Conservation (phyloP, 208 protist genomes). For the Crithidia expoeki region DNA sequence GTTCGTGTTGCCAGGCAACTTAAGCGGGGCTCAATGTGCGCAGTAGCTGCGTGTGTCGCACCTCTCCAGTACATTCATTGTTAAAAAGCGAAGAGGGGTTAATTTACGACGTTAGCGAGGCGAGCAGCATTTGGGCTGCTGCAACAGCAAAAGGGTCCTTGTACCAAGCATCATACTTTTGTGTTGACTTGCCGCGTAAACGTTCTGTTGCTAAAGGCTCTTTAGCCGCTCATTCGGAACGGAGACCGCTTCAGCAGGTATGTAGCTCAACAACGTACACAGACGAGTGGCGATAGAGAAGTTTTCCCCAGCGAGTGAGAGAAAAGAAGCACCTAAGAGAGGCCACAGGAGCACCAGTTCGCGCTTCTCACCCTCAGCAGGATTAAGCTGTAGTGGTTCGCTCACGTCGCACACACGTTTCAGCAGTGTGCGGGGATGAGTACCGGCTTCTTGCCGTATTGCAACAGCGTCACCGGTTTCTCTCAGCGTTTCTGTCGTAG, state of each 20-base stretch:
- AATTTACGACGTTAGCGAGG: background rate
- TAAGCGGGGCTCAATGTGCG: background rate
- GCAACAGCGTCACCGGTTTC: too few relatives aligned
- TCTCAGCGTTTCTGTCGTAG: too few relatives aligned
- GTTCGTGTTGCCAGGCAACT: background rate
- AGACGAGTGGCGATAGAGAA: background rate
- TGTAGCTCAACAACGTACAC: background rate
- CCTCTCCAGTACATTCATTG: background rate
- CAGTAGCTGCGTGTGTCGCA: background rate
- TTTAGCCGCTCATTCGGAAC: background rate
- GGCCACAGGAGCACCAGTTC: background rate
- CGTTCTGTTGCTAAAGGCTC: background rate
- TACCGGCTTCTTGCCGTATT: background rate
- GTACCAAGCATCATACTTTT: slow-evolving; percentile 1
- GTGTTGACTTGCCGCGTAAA: background rate
- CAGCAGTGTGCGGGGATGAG: background rate
- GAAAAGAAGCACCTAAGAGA: background rate
- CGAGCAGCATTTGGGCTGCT: background rate
- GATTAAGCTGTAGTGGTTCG: background rate
- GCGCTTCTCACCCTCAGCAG: background rate
- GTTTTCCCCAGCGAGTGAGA: background rate
- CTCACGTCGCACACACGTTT: background rate
- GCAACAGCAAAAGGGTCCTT: background rate
- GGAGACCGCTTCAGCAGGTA: background rate
- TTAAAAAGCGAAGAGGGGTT: background rate